Conservation (phyloP, 2,329 filamentous ascomycete species). For the Lomentospora prolificans region DNA sequence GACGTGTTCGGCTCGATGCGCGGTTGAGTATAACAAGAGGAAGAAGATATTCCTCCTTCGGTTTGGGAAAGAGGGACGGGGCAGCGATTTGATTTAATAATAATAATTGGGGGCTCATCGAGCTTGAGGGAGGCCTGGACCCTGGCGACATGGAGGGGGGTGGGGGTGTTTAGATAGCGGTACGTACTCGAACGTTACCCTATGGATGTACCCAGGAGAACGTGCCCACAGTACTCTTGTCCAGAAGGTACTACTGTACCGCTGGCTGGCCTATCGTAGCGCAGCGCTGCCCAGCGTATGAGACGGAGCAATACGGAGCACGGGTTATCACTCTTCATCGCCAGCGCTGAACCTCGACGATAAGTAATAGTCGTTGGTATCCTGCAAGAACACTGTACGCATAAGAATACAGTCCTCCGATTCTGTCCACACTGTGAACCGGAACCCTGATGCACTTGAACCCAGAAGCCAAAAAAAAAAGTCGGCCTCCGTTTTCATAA, state of each 20-base stretch:
- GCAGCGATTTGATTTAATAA: constrained; percentile 8
- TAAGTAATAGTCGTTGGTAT: constrained; percentile 6
- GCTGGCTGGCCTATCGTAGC: constrained; percentile 3
- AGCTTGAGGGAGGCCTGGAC: neutral
- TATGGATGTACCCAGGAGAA: neutral
- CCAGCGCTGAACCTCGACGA: no score
- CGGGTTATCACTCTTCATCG: no score
- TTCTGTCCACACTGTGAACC: neutral
- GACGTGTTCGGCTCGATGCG: neutral
- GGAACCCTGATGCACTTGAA: neutral
- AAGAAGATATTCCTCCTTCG: neutral
- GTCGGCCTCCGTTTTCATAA: neutral
- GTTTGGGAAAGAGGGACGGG: constrained; percentile 4
- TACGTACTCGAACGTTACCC: neutral
- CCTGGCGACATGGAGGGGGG: constrained; percentile 5
- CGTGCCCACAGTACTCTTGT: neutral
- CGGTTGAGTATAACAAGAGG: neutral
- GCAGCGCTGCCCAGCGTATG: neutral
- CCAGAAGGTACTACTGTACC: constrained; percentile 1
- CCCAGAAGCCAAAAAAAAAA: neutral
- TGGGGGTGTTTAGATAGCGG: neutral
- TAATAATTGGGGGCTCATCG: constrained; percentile 6
- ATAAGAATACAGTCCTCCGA: neutral
- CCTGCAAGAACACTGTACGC: constrained; percentile 1
- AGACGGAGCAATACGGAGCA: neutral